phyloP scores from a whole-genome alignment of 169 alveolate genomes.

The Amoebophrya sp. region DNA sequence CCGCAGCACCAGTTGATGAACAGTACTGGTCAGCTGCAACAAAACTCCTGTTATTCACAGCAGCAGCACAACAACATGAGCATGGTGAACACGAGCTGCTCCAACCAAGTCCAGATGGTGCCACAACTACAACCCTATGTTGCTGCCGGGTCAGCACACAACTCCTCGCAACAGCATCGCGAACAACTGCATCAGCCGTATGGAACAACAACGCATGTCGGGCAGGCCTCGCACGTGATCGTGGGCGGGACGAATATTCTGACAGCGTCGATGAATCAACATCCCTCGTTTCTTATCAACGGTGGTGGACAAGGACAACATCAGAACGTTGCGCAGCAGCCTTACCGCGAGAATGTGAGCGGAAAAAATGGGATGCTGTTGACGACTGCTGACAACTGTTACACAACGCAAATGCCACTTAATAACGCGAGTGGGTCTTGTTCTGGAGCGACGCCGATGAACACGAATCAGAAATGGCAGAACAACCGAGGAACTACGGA shows the following conservation, averaged over 20 bases:
- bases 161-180: neutral
- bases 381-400: too few species aligned
- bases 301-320: neutral
- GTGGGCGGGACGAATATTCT: neutral
- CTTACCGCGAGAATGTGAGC: too few species aligned
- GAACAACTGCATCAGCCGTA: neutral
- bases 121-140: neutral
- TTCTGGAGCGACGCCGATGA: too few species aligned
- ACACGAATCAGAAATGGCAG: too few species aligned
- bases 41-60: neutral
- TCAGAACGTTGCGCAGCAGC: too few species aligned
- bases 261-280: neutral
- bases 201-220: neutral
- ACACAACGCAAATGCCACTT: too few species aligned
- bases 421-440: too few species aligned
- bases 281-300: neutral
- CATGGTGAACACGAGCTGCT: too few species aligned
- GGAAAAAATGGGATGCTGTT: too few species aligned
- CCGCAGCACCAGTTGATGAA: too few species aligned
- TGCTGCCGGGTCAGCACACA: neutral
- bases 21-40: neutral
- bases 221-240: neutral
- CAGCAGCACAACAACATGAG: neutral
- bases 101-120: neutral
- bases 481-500: too few species aligned